A percentile compares a stretch with the other conserved stretches of the same genome.
Evolutionary conservation across 441 rosid genomes (phyloP).

Genomic region (Croton laevigatus): DNA sequence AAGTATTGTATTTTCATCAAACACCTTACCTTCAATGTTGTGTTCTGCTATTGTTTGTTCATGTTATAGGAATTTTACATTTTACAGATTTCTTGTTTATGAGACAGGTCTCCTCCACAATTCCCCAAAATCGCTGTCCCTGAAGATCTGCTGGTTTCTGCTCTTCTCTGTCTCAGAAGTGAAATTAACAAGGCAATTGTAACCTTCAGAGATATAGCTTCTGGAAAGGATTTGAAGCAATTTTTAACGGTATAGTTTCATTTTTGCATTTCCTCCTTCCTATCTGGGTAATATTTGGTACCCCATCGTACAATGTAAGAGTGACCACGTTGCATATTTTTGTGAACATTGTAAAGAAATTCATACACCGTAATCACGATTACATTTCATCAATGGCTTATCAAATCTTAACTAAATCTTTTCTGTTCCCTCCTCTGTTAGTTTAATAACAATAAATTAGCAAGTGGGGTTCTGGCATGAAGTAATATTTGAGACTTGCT

Average conservation of each 20-base stretch:
- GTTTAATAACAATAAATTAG: too few species aligned
- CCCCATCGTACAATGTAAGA: too few species aligned
- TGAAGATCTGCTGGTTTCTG: conserved; percentile 27
- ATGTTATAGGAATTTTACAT: too few species aligned
- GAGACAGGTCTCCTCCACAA: conserved; percentile 44
- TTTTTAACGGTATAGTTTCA: conserved; percentile 36
- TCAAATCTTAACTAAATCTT: too few species aligned
- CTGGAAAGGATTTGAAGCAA: conserved; percentile 40
- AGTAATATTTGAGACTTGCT: too few species aligned
- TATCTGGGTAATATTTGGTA: too few species aligned
- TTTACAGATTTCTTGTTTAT: background rate
- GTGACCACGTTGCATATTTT: too few species aligned
- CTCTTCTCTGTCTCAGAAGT: conserved; percentile 27
- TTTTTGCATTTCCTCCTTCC: background rate
- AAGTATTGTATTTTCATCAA: conserved; percentile 7
- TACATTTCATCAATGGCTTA: too few species aligned
- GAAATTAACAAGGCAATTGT: conserved; percentile 32
- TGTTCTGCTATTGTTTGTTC: background rate
- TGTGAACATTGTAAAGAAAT: too few species aligned
- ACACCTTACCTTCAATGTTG: background rate
- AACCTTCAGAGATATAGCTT: conserved; percentile 36
- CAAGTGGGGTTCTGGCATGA: too few species aligned
- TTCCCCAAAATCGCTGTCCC: conserved; percentile 37
- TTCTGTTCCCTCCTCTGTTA: too few species aligned
- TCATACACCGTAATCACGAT: too few species aligned